Evolutionary conservation across 306 rosid species (phyloP), one percentile per base, ranked within the genome.

Genomic region (Dalbergia oliveri): DNA sequence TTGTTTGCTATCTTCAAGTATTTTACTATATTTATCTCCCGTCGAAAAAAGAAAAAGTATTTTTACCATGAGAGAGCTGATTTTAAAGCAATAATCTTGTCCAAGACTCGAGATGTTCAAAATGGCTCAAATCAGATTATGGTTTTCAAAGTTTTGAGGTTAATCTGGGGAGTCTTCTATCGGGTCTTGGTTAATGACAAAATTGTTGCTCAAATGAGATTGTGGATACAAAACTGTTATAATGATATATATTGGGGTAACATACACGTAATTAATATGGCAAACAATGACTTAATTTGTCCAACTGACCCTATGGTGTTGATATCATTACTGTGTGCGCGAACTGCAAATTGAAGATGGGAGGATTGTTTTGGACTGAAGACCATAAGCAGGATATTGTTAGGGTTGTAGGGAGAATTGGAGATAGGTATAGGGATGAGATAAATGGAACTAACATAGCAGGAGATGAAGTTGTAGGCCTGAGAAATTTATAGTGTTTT

Each of bases 401-500:
- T 50, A 21, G 56, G 14, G 49, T 7, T 61, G 10, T 45, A 19
- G 54, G 33, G 44, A 34, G n/a, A n/a, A n/a, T n/a, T n/a, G n/a
- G n/a, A n/a, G 62, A 57, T 35, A 62, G 31, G 66, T 41, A 71
- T 50, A 44, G 31, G 56, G 66, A 50, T 79, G 64, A 9, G 49
- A 80, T 72, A 63, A 63, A 54, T 50, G 76, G 21, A 49, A 4
- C 65, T 19, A 50, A 1, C 62, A 50, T 62, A 33, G 41, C 15
- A 4, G 50, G 67, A 64, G 59, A 43, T 4, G 51, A 15, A 53
- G 72, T 21, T 64, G 72, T 53, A 23, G 44, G 61, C 34, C 11
- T 61, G 23, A 21, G 23, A 21, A 64, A 50, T 51, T 76, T 70
- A 9, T 21, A 19, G 56, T 77, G 11, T 11, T 35, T 67, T 31